Conservation (phyloP, 2,329 filamentous ascomycete species). For the Nemania sp. region DNA sequence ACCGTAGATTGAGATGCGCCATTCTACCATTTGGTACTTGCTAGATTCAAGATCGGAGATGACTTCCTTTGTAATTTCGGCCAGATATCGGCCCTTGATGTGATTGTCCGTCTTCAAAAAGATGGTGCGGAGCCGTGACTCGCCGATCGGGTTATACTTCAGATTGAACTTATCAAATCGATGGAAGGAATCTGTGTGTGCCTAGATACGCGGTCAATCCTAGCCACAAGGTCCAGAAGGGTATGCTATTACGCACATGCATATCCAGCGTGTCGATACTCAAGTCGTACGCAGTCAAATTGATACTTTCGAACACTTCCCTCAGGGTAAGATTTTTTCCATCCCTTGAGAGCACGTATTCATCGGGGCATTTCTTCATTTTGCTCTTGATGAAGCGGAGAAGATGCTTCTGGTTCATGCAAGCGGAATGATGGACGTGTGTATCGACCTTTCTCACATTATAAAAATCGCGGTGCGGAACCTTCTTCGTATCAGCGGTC, state of each 20-base stretch:
- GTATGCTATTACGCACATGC: conserved; percentile 67
- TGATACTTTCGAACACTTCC: conserved; percentile 97
- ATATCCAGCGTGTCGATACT: conserved; percentile 99
- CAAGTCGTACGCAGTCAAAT: conserved; percentile 93
- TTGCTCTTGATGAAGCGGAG: conserved; percentile 99
- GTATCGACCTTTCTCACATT: conserved; percentile 99
- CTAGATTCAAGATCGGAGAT: conserved; percentile 96
- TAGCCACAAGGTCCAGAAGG: background rate
- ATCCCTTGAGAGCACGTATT: conserved; percentile 90
- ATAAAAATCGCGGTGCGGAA: conserved; percentile 98
- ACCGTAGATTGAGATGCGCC: conserved; percentile 97
- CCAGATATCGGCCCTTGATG: conserved; percentile 92
- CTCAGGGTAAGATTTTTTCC: conserved; percentile 87
- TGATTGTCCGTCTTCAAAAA: conserved; percentile 99
- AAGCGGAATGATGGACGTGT: conserved; percentile 97
- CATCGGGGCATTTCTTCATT: conserved; percentile 97
- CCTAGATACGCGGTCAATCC: conserved; percentile 51
- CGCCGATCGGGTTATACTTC: conserved; percentile 97
- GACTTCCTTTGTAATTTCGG: conserved; percentile 97
- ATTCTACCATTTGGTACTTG: conserved; percentile 99
- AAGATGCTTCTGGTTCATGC: conserved; percentile 99
- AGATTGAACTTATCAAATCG: conserved; percentile 99
- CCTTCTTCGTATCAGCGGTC: conserved; percentile 95
- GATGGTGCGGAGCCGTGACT: conserved; percentile 94
- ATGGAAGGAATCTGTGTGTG: conserved; percentile 97